These are phyloP conservation scores for Sclerotinia borealis DNA, from an alignment of 2,329 filamentous ascomycete genomes.

Conservation along the genomic window DNA sequence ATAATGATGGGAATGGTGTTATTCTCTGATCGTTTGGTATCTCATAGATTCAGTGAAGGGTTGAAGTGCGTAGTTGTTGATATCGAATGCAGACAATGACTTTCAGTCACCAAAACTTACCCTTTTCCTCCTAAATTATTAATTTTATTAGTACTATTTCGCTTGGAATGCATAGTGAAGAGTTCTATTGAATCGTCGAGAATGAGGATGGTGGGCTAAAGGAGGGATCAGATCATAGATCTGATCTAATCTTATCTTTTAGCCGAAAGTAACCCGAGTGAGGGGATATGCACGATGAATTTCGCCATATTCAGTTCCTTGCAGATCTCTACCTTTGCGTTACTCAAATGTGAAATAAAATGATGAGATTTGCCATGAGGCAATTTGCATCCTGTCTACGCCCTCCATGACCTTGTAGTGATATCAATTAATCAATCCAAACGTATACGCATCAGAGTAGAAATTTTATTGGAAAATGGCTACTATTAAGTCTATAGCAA, in stretches of 20 bases:
- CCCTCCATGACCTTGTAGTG: not conserved
- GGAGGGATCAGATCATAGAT: not conserved
- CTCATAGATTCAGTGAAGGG: not conserved
- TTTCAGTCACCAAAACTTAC: not conserved
- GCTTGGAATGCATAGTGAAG: not conserved
- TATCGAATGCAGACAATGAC: not conserved
- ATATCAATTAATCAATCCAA: not conserved
- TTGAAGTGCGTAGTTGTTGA: not conserved
- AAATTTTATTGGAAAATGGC: conserved; percentile 17
- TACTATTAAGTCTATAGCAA: conserved; percentile 41
- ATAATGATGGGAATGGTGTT: not conserved
- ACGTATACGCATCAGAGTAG: not conserved
- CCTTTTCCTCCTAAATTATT: not conserved
- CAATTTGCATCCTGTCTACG: too few species aligned
- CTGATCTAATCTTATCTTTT: conserved; percentile 1
- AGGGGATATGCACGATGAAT: conserved; percentile 1
- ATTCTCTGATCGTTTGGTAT: not conserved
- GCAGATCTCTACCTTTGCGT: not conserved
- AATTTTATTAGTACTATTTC: too few species aligned
- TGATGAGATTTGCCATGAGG: not conserved
- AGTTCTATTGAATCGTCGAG: not conserved
- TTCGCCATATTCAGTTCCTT: not conserved
- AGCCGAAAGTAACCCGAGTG: not conserved
- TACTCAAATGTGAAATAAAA: not conserved
- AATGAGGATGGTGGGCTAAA: too few species aligned